Evolutionary conservation across 2,329 filamentous ascomycete species (phyloP), one percentile per base, ranked within the genome.

Genomic region (Plectosphaerella plurivora): DNA sequence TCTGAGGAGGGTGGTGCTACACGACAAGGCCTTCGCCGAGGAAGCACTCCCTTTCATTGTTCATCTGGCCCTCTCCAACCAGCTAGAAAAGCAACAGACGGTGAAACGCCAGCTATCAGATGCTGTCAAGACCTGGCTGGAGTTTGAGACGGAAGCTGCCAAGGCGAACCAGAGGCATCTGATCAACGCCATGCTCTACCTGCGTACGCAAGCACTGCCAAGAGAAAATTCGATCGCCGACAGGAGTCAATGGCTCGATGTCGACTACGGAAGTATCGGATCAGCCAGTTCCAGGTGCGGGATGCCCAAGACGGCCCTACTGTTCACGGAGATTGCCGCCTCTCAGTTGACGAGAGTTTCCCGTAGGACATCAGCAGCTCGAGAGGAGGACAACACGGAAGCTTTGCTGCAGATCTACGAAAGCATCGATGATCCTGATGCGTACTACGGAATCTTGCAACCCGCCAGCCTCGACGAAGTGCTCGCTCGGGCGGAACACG

Each of bases 391-490:
- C 24, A 81, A 89, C 7, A 78, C 81, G 4, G 83, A 89, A 28
- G 76, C 95, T 1, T 74, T 97, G 12, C 77, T 96, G 45, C 76
- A 81, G 1, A 92, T 99, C 3, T 99, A 94, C 66, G 88, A 90
- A 64, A 93, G 90, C 55, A 88, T 99, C 46, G 92, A 97, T 63
- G 95, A 99, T 62, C 93, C 92, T 2, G 94, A 99, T 67, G 87
- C 91, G 1, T 99, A 96, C 67, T 99, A 99, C 64, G 95, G 94
- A 4, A 79, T 97, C 8, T 83, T 89, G 42, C 88, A 95, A 67
- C 82, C 83, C 41, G 82, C 91, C 7, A 91, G 85, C 53, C 72
- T 99, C 15, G 76, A 81, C 15, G 90, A 87, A 11, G 87, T 97
- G 1, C 75, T 97, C 53, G 82, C 87, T 49, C 86, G 89, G 10